Base-by-base conservation (phyloP, 768 basidiomycete species). In the Pleurotus cornucopiae region DNA sequence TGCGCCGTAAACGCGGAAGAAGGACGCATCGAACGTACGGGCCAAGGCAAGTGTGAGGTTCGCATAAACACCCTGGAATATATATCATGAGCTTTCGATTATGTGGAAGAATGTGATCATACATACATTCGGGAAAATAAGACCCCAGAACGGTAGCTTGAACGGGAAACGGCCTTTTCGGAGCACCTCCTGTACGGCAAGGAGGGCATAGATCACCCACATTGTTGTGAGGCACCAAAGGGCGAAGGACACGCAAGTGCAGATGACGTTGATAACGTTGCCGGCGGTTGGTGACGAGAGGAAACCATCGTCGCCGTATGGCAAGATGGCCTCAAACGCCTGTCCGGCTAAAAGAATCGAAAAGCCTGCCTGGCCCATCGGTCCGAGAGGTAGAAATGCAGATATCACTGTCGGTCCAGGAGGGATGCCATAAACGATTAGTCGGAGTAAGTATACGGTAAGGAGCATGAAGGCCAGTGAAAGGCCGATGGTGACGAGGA, bases 311-410 rank as follows among this genome's bases (percentile, higher is more conserved):
- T 30, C 11, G 14, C 54, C 54, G 25, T 45, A 46, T 13, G 76
- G 77, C 4, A 79, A 62, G 1, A 75, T 46, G 1, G 49, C 62
- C 38, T 69, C 66, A 64, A 82, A 73, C 49, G 71, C 75, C 13
- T 79, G 73, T 7, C 85, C 85, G n/a, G 83, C 76, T 5, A 84
- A 62, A 14, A 85, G 69, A 38, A 84, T 64, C 1, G 81, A 73
- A 60, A 77, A 84, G 1, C 83, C 85, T 7, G 84, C 78, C 64
- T 91, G 88, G 20, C 83, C 88, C 53, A 80, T 79, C 0, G 89
- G 87, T 2, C 90, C 90, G 2, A 91, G 67, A 0, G 88, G 87
- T n/a, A 91, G 74, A 67, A 90, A 90, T 3, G 80, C 73, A 4
- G 84, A 83, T 56, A 87, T 67, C 48, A 86, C 73, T 12, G 67